Conservation (phyloP, 257 asterid genomes). For the Solanum acaule region DNA sequence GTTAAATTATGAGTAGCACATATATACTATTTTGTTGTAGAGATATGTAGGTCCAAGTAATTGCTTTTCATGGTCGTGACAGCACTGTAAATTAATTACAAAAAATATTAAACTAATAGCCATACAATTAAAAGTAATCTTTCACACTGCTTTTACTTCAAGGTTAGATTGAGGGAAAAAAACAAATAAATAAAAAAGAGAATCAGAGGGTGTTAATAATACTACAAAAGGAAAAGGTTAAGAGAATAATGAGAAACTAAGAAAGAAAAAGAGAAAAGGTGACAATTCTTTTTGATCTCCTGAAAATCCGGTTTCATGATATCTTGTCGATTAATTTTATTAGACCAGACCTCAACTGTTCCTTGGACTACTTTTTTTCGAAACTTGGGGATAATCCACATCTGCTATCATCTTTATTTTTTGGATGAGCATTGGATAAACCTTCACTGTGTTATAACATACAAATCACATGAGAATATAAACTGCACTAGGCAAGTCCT, state of each 20-base stretch:
- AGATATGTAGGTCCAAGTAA: background rate
- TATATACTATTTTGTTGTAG: too few species aligned
- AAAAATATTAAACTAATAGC: background rate
- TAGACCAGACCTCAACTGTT: background rate
- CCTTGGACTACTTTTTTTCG: background rate
- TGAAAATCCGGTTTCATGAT: conserved; percentile 29
- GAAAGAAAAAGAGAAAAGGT: background rate
- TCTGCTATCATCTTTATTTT: too few species aligned
- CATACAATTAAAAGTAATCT: background rate
- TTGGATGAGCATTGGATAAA: fast-evolving
- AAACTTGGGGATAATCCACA: background rate
- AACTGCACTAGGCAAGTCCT: too few species aligned
- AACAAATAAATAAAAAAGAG: background rate
- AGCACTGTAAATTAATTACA: background rate
- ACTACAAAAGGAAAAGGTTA: conserved; percentile 18
- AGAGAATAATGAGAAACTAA: background rate
- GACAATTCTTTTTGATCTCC: conserved; percentile 11
- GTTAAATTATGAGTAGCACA: background rate
- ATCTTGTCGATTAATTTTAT: conserved; percentile 13
- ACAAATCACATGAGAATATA: too few species aligned
- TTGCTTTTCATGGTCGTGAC: background rate
- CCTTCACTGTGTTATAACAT: too few species aligned
- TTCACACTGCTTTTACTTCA: background rate
- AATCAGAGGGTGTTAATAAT: conserved; percentile 8
- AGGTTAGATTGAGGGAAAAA: background rate